Base-by-base conservation (phyloP, 345 rosid species). In the Cardiospermum halicacabum region DNA sequence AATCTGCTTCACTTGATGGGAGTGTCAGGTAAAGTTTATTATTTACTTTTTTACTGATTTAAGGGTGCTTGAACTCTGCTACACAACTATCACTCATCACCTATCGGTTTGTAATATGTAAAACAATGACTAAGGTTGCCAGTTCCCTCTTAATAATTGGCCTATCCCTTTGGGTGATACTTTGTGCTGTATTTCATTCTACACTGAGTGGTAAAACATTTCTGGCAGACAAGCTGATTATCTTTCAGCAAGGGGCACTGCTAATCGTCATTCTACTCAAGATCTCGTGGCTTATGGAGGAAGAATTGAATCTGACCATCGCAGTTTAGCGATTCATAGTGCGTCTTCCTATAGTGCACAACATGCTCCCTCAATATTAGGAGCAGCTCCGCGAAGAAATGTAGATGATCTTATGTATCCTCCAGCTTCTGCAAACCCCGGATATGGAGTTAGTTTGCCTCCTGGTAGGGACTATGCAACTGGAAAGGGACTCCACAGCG, bases 361-460 rank as follows among this genome's bases (percentile, higher is more conserved):
- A 72, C 88, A 82, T 77, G 60, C 90, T 69, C 78, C 96, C 40
- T 87, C 99, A 13, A 81, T 95, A 63, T 76, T 91, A 82, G 97
- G 97, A 65, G 96, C 97, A 65, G 96, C 76, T 72, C 97, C 96
- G 3, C 81, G 85, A 61, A 91, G 89, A 75, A 91, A 82, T 65
- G 76, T 80, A 57, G 99, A 95, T 40, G 96, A 95, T 67, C 79
- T 85, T 61, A 53, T 83, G n/a, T 80, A 89, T 69, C 64, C 81
- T 51, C 91, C 84, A 60, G 79, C 78, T 65, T 80, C 91, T 43
- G 75, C 90, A 31, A 91, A 95, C 77, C 99, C 99, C 15, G 99
- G 97, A 58, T 91, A 95, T 78, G 97, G 96, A 34, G 96, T 95
- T 70, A 95, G 99, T 80, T 75, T 95, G 71, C 99, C 99, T 78